Evolutionary conservation across 2,329 filamentous ascomycete species (phyloP).

Genomic region (Capronia americana): DNA sequence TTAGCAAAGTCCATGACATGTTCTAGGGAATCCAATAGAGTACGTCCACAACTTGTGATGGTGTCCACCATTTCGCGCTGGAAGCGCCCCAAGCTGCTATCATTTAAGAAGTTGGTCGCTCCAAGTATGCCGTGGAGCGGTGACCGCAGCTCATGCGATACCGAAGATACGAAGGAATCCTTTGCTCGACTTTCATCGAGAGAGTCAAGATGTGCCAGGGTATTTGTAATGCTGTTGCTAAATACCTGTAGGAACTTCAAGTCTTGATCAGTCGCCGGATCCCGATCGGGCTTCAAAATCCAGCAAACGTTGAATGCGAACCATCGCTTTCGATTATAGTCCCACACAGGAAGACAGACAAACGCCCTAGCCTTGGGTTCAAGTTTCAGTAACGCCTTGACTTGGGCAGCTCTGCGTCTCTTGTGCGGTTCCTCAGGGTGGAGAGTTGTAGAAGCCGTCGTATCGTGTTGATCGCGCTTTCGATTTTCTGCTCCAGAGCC

Average conservation of each 20-base stretch:
- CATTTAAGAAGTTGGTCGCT: constrained; percentile 44
- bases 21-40: constrained; percentile 52
- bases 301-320: constrained; percentile 43
- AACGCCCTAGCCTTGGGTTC: constrained; percentile 26
- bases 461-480: neutral
- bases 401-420: neutral
- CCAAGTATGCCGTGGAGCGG: constrained; percentile 49
- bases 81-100: constrained; percentile 41
- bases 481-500: neutral
- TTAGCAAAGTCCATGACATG: constrained; percentile 53
- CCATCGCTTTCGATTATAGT: constrained; percentile 43
- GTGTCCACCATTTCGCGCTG: constrained; percentile 46
- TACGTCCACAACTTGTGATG: constrained; percentile 50
- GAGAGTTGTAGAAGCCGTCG: neutral
- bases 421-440: neutral
- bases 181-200: constrained; percentile 47
- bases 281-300: constrained; percentile 41
- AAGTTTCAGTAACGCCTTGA: constrained; percentile 9
- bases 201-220: constrained; percentile 7
- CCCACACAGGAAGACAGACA: constrained; percentile 45
- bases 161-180: constrained; percentile 44
- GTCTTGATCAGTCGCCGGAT: constrained; percentile 42
- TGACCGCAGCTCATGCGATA: constrained; percentile 47
- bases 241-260: constrained; percentile 45
- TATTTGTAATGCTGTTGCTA: constrained; percentile 50